Evolutionary conservation across 495 filamentous ascomycete species (phyloP), one percentile per base, ranked within the genome.

Genomic region (Recurvomyces mirabilis): DNA sequence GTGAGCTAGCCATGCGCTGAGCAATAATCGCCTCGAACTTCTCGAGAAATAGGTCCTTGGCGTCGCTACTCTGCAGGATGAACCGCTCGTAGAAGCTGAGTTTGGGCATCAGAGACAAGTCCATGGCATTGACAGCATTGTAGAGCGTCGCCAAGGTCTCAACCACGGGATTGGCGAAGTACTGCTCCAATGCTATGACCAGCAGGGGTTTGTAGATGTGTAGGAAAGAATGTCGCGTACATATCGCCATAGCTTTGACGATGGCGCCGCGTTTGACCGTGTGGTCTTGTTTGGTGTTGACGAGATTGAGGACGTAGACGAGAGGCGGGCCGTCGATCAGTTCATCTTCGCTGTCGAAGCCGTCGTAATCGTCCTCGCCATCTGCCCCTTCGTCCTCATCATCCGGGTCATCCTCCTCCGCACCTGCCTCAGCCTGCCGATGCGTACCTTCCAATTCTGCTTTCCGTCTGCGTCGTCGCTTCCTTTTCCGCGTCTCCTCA

Each of bases 221-320:
- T 39, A 98, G 71, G 60, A 98, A 98, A n/a, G 91, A 87, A 67
- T 98, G 91, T 35, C 89, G 70, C 4, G 91, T 98, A 65, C 91
- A 98, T 52, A 98, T 95, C n/a, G 91, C 91, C 91, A 98, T 98
- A 1, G 91, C 87, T 64, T 95, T 98, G 22, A 95, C 88, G 22
- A 94, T 78, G 1, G 91, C 93, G 43, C 91, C 91, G 73, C 81
- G 73, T 62, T 91, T 88, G 11, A 82, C 88, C 12, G 78, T 81
- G 55, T 83, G 84, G 63, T 96, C 91, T 55, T 91, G 85, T 63
- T 96, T 96, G 2, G 88, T 99, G 58, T 96, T 96, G 46, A 99
- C 91, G 42, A 96, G 69, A 64, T 96, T 99, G 54, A 96, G 66
- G 28, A 99, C 91, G 65, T 99, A 96, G 54, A 96, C 87, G 56